A percentile compares a stretch with the other conserved stretches of the same genome.
Conservation (phyloP, 805 yeast species). For the Yarrowia deformans region DNA sequence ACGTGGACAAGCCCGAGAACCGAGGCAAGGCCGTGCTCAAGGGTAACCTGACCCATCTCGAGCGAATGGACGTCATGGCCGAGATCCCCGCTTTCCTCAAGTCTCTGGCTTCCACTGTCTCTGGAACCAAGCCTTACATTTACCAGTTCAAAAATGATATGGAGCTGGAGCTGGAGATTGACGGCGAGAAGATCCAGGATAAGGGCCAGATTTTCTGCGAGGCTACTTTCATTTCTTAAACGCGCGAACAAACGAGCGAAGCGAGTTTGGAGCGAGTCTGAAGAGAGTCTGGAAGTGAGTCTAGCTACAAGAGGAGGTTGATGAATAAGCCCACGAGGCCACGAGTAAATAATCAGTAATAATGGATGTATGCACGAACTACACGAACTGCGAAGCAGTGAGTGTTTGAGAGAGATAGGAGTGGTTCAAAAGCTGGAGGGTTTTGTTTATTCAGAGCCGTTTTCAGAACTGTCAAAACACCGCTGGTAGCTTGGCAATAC, state of each 20-base stretch:
- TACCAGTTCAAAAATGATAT: conserved; percentile 84
- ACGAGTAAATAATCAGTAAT: conserved; percentile 32
- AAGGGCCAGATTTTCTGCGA: conserved; percentile 76
- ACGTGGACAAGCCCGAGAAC: conserved; percentile 47
- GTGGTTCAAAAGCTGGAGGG: too few relatives aligned
- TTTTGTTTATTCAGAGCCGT: too few relatives aligned
- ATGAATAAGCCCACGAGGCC: background rate
- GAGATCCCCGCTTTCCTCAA: conserved; percentile 95
- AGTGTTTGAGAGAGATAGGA: too few relatives aligned
- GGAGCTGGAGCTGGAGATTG: conserved; percentile 56
- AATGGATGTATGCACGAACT: background rate
- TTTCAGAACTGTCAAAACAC: too few relatives aligned
- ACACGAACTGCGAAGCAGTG: background rate
- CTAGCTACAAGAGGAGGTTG: background rate
- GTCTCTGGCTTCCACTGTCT: conserved; percentile 90
- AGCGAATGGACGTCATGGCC: conserved; percentile 96
- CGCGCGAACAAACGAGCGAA: too few relatives aligned
- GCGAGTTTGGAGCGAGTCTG: too few relatives aligned
- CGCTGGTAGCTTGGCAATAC: too few relatives aligned
- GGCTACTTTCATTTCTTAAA: conserved; percentile 70
- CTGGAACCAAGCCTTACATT: conserved; percentile 96
- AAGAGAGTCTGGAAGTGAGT: too few relatives aligned
- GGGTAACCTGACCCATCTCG: conserved; percentile 72
- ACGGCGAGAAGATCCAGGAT: conserved; percentile 56
- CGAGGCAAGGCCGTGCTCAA: conserved; percentile 57